Evolutionary conservation across 116 monocot genomes (phyloP).

Genomic region (Cymodocea nodosa): DNA sequence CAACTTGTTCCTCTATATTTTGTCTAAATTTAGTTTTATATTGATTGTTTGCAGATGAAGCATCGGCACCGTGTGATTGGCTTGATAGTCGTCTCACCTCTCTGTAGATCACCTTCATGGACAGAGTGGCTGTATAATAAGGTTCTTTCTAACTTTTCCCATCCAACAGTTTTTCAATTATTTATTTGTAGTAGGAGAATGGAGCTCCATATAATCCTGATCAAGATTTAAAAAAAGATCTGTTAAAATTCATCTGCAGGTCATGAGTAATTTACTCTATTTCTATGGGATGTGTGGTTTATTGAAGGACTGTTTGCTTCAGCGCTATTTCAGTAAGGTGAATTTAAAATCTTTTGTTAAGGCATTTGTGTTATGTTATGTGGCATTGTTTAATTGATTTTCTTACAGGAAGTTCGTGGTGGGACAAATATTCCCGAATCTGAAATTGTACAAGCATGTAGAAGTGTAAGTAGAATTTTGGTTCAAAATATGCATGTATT

Average conservation of each 20-base stretch:
- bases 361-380: not conserved
- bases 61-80: constrained; percentile 81
- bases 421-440: constrained; percentile 54
- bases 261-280: constrained; percentile 79
- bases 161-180: not conserved
- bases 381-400: not conserved
- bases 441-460: constrained; percentile 74
- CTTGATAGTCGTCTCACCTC: constrained; percentile 80
- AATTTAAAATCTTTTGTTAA: not conserved
- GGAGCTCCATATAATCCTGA: too few relatives aligned
- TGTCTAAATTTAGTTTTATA: constrained; percentile 5
- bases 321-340: constrained; percentile 96
- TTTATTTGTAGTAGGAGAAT: not conserved
- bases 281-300: constrained; percentile 96
- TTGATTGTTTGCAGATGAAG: constrained; percentile 31
- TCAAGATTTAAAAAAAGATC: not conserved
- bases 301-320: constrained; percentile 74
- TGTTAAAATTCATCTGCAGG: constrained; percentile 23
- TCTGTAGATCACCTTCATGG: constrained; percentile 93
- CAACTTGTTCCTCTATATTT: not conserved
- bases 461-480: constrained; percentile 44
- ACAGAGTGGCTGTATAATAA: constrained; percentile 95
- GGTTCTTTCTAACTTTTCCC: constrained; percentile 18
- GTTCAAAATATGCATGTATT: not conserved
- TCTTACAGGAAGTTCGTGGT: constrained; percentile 70